phyloP scores from a whole-genome alignment of 2,329 filamentous ascomycete species.

The Aspergillus tubingensis region DNA sequence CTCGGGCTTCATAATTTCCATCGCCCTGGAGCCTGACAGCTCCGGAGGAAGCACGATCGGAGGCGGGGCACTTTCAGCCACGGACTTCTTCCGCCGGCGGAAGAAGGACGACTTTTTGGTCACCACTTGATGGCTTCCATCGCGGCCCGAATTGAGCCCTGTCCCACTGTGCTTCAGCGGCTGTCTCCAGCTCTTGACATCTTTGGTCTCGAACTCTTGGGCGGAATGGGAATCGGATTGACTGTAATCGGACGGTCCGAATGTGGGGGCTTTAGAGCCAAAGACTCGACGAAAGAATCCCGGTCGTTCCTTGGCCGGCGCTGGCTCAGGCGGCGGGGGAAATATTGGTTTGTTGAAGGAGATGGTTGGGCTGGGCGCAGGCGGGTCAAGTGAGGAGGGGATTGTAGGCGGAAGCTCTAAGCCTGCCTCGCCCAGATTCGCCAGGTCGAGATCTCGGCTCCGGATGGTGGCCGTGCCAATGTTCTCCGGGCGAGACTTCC shows the following conservation, averaged over 20 bases:
- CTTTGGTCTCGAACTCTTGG: conserved; percentile 30
- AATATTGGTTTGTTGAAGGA: conserved; percentile 52
- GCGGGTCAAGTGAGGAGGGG: conserved; percentile 50
- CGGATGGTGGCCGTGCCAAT: conserved; percentile 40
- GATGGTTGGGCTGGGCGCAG: conserved; percentile 56
- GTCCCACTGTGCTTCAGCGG: conserved; percentile 29
- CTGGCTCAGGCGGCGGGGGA: conserved; percentile 43
- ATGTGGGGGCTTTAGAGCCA: conserved; percentile 63
- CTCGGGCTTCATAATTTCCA: conserved; percentile 34
- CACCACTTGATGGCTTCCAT: conserved; percentile 57
- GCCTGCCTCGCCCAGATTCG: conserved; percentile 27
- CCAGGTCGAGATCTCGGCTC: conserved; percentile 33
- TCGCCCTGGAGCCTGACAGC: conserved; percentile 42
- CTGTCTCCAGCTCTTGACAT: conserved; percentile 30
- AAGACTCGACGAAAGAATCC: conserved; percentile 96
- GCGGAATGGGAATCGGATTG: conserved; percentile 23
- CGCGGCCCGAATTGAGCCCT: conserved; percentile 29
- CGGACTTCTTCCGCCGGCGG: conserved; percentile 86
- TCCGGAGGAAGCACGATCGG: conserved; percentile 54
- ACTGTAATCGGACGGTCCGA: conserved; percentile 24
- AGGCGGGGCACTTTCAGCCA: conserved; percentile 66
- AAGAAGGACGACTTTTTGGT: conserved; percentile 97
- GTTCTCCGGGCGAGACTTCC: conserved; percentile 43
- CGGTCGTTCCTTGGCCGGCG: conserved; percentile 65
- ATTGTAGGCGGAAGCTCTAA: conserved; percentile 43